phyloP scores from a whole-genome alignment of 2,329 filamentous ascomycete genomes.

The Trematosphaeria pertusa region DNA sequence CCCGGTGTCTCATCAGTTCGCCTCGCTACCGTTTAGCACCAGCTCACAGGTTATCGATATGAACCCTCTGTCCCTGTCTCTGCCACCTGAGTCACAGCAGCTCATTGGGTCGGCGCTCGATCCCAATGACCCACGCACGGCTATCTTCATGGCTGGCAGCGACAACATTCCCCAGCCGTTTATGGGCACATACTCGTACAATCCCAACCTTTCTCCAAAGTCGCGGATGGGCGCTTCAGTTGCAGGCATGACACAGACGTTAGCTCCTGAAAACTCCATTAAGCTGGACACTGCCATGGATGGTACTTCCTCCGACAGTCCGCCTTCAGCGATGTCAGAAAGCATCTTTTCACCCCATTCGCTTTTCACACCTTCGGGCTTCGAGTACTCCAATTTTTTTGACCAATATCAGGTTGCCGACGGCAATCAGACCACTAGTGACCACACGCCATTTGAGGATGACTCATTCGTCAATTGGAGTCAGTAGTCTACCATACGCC shows the following conservation, averaged over 20 bases:
- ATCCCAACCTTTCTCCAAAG: constrained; percentile 50
- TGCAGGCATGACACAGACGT: constrained; percentile 9
- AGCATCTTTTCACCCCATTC: not conserved
- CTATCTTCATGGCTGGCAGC: constrained; percentile 56
- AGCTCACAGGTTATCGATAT: constrained; percentile 39
- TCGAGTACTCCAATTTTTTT: constrained; percentile 11
- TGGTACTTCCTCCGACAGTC: not conserved
- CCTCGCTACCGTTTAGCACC: constrained; percentile 25
- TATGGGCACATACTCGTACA: constrained; percentile 53
- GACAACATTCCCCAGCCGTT: constrained; percentile 50
- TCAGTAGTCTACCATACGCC: constrained; percentile 5
- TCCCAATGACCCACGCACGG: constrained; percentile 52
- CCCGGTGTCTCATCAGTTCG: constrained; percentile 4
- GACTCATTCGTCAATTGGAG: constrained; percentile 14
- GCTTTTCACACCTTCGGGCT: constrained; percentile 7
- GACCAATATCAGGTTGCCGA: constrained; percentile 3
- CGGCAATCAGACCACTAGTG: not conserved
- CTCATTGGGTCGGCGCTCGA: constrained; percentile 57
- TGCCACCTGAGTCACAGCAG: constrained; percentile 62
- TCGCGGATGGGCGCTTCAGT: no score
- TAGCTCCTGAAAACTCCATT: constrained; percentile 7
- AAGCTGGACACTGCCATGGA: constrained; percentile 2
- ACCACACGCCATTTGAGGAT: constrained; percentile 9
- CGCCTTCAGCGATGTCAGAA: constrained; percentile 5
- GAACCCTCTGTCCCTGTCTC: constrained; percentile 56